Evolutionary conservation across 1,284 basidiomycete species (phyloP).

Genomic region (Nidula niveotomentosa): DNA sequence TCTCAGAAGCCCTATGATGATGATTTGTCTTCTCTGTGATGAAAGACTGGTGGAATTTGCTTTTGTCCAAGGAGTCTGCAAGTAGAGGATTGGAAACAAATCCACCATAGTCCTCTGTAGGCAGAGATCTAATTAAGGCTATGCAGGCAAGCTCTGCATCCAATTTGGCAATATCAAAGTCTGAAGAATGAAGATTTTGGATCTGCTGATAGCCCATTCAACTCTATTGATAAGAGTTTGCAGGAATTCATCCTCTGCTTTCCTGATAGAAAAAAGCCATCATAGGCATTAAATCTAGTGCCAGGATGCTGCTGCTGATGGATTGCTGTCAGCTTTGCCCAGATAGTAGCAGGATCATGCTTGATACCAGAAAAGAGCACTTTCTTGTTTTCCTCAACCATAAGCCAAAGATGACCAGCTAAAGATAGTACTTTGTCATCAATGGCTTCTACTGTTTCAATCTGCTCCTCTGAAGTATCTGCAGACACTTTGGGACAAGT

Average conservation of each 20-base stretch:
- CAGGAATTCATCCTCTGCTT: constrained; percentile 24
- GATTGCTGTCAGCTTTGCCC: constrained; percentile 15
- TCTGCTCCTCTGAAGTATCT: background rate
- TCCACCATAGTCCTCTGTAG: constrained; percentile 11
- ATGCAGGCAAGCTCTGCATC: constrained; percentile 18
- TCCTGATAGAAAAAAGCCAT: constrained; percentile 26
- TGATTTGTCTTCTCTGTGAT: constrained; percentile 16
- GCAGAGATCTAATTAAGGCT: constrained; percentile 10
- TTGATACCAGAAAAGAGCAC: constrained; percentile 15
- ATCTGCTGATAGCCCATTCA: constrained; percentile 19
- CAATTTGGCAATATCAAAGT: constrained; percentile 18
- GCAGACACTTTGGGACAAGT: constrained; percentile 1
- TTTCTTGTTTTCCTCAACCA: constrained; percentile 17
- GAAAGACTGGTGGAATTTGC: constrained; percentile 17
- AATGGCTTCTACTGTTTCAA: constrained; percentile 8
- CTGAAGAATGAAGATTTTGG: constrained; percentile 18
- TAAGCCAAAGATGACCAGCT: constrained; percentile 17
- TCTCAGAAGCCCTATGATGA: background rate
- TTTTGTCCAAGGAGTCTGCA: constrained; percentile 17
- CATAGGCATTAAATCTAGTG: constrained; percentile 28
- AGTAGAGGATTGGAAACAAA: constrained; percentile 20
- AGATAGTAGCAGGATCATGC: constrained; percentile 22
- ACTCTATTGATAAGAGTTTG: constrained; percentile 19
- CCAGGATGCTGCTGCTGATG: constrained; percentile 20
- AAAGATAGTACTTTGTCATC: constrained; percentile 11